phyloP scores from a whole-genome alignment of 805 yeast species.

The Candida caryicola region DNA sequence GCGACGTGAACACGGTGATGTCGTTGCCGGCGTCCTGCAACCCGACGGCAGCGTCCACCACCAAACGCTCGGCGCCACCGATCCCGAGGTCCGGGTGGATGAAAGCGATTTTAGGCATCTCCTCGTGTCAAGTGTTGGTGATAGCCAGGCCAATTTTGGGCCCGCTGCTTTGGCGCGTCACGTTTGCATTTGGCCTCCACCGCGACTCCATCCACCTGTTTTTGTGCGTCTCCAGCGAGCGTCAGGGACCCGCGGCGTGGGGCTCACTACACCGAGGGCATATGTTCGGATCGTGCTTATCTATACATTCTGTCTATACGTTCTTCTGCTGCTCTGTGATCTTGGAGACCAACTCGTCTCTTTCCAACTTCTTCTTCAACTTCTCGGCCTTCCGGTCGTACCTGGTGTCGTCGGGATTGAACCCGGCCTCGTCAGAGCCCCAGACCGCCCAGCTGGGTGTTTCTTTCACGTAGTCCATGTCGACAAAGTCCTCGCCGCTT shows the following conservation, averaged over 20 bases:
- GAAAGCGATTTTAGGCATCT: slow-evolving; percentile 61
- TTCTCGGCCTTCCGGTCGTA: slow-evolving; percentile 63
- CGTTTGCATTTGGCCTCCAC: too few species aligned
- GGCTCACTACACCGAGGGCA: too few species aligned
- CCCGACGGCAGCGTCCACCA: slow-evolving; percentile 92
- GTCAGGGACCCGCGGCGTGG: too few species aligned
- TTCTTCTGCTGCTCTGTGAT: slow-evolving; percentile 11
- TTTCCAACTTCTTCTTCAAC: slow-evolving; percentile 42
- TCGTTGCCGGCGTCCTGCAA: slow-evolving; percentile 59
- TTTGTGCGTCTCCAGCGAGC: too few species aligned
- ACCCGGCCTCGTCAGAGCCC: slow-evolving; percentile 84
- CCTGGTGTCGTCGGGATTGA: slow-evolving; percentile 80
- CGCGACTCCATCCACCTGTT: too few species aligned
- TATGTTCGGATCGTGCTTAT: too few species aligned
- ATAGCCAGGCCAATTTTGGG: too few species aligned
- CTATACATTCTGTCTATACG: too few species aligned
- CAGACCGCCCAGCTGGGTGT: slow-evolving; percentile 92
- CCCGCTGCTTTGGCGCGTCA: too few species aligned
- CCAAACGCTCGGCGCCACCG: slow-evolving; percentile 96
- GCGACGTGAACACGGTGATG: slow-evolving; percentile 78
- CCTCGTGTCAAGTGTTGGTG: too few species aligned
- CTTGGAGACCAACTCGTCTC: slow-evolving; percentile 28
- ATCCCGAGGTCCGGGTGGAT: slow-evolving; percentile 96
- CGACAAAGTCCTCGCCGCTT: slow-evolving; percentile 64
- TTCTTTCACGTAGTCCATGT: slow-evolving; percentile 73